Evolutionary conservation across 1,284 basidiomycete species (phyloP), one percentile per base, ranked within the genome.

Genomic region (Chalciporus piperatoides): DNA sequence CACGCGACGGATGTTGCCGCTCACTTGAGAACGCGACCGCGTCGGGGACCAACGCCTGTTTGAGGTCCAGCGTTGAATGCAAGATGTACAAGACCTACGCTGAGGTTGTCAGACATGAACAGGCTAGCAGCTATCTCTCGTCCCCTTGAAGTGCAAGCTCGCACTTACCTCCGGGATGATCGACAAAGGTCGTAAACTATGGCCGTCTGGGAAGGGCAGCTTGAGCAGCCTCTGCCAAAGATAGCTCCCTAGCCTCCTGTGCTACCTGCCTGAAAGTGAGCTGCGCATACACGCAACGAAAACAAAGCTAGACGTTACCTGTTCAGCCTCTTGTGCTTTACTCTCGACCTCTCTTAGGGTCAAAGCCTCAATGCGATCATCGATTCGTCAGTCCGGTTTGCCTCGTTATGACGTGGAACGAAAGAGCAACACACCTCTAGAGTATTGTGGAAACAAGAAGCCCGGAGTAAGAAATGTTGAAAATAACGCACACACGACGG

Each of bases 191-290:
- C n/a, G 11, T 14, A 25, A 2, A 4, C 44, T 61, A 56, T 19
- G 45, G 43, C 38, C 57, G 55, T 35, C 12, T 56, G 15, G 39
- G 44, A 14, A 61, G 52, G n/a, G 44, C 61, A 28, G 52, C 55
- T 48, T 69, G 66, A 1, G 64, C 67, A 5, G 67, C 65, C 41
- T 67, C 65, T 2, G 64, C 64, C 48, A 66, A 51, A n/a, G 64
- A 60, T 32, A 27, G 54, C 46, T 66, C 64, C 33, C 53, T 63
- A 27, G 63, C 64, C 30, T 69, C 61, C 10, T 65, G 59, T 32
- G 14, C 51, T 21, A 49, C 64, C 64, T 65, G 15, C 39, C 27
- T 41, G 21, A n/a, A 25, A 23, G 9, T 21, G 19, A 42, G 50
- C 9, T 41, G 40, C 35, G 23, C 15, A 11, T 3, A 19, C 2